Evolutionary conservation across 495 filamentous ascomycete genomes (phyloP), one percentile per base, ranked within the genome.

Genomic region (Talaromyces borbonicus): DNA sequence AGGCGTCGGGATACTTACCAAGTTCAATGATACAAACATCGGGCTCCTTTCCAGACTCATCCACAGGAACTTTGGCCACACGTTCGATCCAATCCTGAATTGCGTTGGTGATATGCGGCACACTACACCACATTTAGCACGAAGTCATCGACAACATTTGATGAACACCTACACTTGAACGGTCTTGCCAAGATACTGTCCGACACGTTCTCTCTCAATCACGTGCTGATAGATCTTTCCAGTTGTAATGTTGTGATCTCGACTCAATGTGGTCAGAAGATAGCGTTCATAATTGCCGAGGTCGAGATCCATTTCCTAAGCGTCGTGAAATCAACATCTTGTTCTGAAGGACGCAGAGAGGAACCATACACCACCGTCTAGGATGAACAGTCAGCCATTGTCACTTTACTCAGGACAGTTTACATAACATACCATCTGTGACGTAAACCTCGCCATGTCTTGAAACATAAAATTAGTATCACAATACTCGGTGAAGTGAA

Each of bases 281-380:
- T 85, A 87, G 16, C 88, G 74, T 65, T 97, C 90, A 62, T 98
- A 98, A 68, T 97, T 96, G 32, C 92, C 92, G 15, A 98, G 76
- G 62, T 98, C 92, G 8, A 98, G 76, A 63, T 98, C 92, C 41
- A 80, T 78, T 66, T 94, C 87, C 45, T 38, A 12, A 8, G 82
- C 85, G 39, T 84, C n/a, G n/a, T n/a, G n/a, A 8, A 2, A 41
- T 41, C 9, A 41, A 23, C 14, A 22, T 12, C 18, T 20, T 23
- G 35, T 9, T 9, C 9, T 22, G 15, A 16, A 11, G 3, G 9
- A 8, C 11, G 5, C 18, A 24, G 19, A 3, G 12, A 16, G 22
- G 23, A 8, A 12, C 24, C 38, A 41, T 41, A 41, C 38, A 41
- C 38, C 38, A 25, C 38, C 38, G 16, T 41, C 38, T 41, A 41